Percentiles rank a stretch among this genome's conserved stretches.
Evolutionary conservation across 495 filamentous ascomycete genomes (phyloP).

Genomic region (Penicillium tannophilum): DNA sequence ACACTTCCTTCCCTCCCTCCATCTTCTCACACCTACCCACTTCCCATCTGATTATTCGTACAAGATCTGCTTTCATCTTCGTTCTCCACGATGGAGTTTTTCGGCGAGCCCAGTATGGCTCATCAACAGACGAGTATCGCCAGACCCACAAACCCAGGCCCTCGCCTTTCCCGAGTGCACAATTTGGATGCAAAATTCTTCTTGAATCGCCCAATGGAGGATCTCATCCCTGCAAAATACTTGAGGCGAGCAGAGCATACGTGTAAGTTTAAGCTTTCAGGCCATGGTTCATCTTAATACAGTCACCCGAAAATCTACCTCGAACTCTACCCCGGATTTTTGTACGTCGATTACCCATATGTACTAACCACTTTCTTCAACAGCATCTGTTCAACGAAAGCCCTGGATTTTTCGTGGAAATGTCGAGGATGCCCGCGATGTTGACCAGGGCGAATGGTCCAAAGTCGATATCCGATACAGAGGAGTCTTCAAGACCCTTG

Average conservation of each 20-base stretch:
- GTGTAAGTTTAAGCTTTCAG: conserved; percentile 14
- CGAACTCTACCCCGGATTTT: neutral
- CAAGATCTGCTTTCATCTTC: neutral
- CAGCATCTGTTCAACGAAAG: conserved; percentile 24
- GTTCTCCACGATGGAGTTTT: neutral
- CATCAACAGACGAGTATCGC: neutral
- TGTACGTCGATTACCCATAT: neutral
- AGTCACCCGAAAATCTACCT: neutral
- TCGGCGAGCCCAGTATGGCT: neutral
- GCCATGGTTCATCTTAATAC: neutral
- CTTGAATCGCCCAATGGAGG: conserved; percentile 22
- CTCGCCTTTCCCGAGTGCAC: conserved; percentile 21
- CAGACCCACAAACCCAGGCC: neutral
- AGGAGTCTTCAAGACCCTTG: conserved; percentile 32
- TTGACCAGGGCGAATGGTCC: conserved; percentile 29
- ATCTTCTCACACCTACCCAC: neutral
- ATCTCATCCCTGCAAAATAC: conserved; percentile 28
- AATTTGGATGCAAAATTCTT: conserved; percentile 27
- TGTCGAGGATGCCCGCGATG: conserved; percentile 20
- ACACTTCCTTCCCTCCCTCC: neutral
- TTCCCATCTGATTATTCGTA: neutral
- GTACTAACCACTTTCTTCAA: neutral
- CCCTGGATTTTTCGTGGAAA: conserved; percentile 32
- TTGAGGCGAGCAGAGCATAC: conserved; percentile 24
- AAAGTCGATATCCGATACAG: conserved; percentile 32